Evolutionary conservation across 2,329 filamentous ascomycete genomes (phyloP), one percentile per base, ranked within the genome.

Genomic region (Alternaria infectoria): DNA sequence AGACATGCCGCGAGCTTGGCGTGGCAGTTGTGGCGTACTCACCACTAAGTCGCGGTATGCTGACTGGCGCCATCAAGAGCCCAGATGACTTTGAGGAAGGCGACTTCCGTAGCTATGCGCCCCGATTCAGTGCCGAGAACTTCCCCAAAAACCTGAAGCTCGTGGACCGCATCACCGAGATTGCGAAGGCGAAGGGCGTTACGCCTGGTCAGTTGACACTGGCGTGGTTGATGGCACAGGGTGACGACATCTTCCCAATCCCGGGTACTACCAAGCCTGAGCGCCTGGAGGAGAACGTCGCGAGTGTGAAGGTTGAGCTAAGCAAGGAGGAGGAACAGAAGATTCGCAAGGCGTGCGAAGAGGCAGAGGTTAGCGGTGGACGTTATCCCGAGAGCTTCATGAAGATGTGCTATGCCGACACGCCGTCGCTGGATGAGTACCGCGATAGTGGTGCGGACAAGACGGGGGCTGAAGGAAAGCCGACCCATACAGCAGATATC

Each of bases 181-280:
- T 81, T 7, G 80, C 79, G 9, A 69, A 74, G 57, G 67, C 75
- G 64, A 90, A 91, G 77, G 83, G 80, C 4, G 83, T 81, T 49
- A 89, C 88, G 0, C 69, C 87, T 0, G 83, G 83, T 0, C 90
- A 92, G 73, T 72, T 92, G 50, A 85, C 86, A 0, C 62, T 82
- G n/a, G 78, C 78, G 7, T 81, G 80, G 79, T 51, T 81, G 44
- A 25, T 80, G 62, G 71, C 71, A 7, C 79, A 82, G 57, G 80
- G 84, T 79, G 84, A 86, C 6, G 80, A 75, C 59, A 77, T 71
- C 77, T 85, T 92, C 68, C 87, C 89, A 0, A 91, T 87, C 61
- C 86, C 86, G 0, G 86, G 86, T 8, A 80, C 77, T 11, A 78
- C 75, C 9, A 74, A 69, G 60, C 9, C 73, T 5, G 64, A 74